Percentiles rank a stretch among this genome's conserved stretches.
These are phyloP conservation scores for Exophiala sideris DNA, from an alignment of 2,329 filamentous ascomycete species.

Conservation along the genomic window DNA sequence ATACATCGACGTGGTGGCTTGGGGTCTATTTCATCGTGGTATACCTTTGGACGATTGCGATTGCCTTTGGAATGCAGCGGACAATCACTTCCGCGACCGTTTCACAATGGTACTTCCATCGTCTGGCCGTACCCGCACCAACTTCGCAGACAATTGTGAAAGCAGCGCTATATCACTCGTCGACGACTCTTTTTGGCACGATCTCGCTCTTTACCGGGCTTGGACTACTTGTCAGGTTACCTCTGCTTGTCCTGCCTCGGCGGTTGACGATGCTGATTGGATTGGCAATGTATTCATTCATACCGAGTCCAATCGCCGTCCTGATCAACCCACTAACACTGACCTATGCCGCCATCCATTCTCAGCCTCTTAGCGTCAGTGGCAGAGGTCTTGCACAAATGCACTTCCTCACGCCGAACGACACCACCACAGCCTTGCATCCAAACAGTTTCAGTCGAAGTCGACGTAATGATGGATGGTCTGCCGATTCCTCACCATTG, in stretches of 20 bases:
- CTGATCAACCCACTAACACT: constrained; percentile 88
- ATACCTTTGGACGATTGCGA: constrained; percentile 90
- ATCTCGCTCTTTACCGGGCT: constrained; percentile 85
- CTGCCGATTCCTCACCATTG: constrained; percentile 50
- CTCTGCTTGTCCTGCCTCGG: constrained; percentile 76
- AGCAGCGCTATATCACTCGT: constrained; percentile 76
- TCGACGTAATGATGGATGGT: constrained; percentile 29
- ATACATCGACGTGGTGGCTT: constrained; percentile 88
- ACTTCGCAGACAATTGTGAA: constrained; percentile 76
- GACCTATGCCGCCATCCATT: constrained; percentile 92
- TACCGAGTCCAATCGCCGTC: constrained; percentile 79
- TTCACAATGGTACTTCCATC: constrained; percentile 98
- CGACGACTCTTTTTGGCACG: constrained; percentile 84
- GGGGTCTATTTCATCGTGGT: constrained; percentile 88
- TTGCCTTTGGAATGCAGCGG: constrained; percentile 84
- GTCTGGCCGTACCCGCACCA: constrained; percentile 72
- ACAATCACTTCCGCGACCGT: constrained; percentile 91
- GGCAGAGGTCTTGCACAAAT: constrained; percentile 78
- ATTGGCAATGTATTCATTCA: constrained; percentile 71
- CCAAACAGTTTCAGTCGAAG: constrained; percentile 36
- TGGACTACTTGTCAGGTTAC: constrained; percentile 75
- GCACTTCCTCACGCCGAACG: constrained; percentile 69
- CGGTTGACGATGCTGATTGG: constrained; percentile 67
- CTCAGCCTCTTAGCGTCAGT: constrained; percentile 72
- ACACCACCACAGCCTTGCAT: constrained; percentile 66